These are phyloP conservation scores for Pseudogymnoascus sp. DNA, from an alignment of 2,329 filamentous ascomycete species.

Conservation along the genomic window DNA sequence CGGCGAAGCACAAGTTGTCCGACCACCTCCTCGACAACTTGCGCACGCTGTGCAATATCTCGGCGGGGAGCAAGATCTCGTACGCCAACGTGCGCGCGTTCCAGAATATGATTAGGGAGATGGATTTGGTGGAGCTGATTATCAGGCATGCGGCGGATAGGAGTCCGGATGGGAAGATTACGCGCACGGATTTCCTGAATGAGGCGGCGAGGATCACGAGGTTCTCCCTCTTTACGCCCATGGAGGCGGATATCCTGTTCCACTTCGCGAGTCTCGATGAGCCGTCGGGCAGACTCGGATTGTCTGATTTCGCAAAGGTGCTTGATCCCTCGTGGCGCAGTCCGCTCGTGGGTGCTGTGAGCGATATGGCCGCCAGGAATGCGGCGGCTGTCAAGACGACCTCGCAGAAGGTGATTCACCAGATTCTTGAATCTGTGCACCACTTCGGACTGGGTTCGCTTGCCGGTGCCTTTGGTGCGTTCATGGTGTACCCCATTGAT, in stretches of 20 bases:
- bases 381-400: conserved; percentile 47
- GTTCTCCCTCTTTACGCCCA: conserved; percentile 94
- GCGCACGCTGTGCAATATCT: conserved; percentile 90
- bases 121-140: conserved; percentile 94
- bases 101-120: conserved; percentile 95
- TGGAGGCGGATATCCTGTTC: conserved; percentile 98
- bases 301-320: conserved; percentile 87
- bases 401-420: conserved; percentile 53
- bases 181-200: conserved; percentile 86
- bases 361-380: conserved; percentile 34
- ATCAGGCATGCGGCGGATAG: conserved; percentile 79
- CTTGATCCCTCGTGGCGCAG: conserved; percentile 88
- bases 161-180: conserved; percentile 87
- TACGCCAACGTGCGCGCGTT: conserved; percentile 97
- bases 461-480: conserved; percentile 93
- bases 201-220: conserved; percentile 86
- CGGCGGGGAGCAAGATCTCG: conserved; percentile 83
- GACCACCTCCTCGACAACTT: conserved; percentile 91
- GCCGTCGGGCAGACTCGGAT: conserved; percentile 74
- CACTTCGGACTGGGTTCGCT: conserved; percentile 86
- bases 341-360: conserved; percentile 33
- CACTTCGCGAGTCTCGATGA: conserved; percentile 94
- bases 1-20: conserved; percentile 89
- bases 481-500: conserved; percentile 99
- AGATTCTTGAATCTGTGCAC: conserved; percentile 71